These are phyloP conservation scores for Mimosa bimucronata DNA, from an alignment of 306 rosid species.

Conservation along the genomic window DNA sequence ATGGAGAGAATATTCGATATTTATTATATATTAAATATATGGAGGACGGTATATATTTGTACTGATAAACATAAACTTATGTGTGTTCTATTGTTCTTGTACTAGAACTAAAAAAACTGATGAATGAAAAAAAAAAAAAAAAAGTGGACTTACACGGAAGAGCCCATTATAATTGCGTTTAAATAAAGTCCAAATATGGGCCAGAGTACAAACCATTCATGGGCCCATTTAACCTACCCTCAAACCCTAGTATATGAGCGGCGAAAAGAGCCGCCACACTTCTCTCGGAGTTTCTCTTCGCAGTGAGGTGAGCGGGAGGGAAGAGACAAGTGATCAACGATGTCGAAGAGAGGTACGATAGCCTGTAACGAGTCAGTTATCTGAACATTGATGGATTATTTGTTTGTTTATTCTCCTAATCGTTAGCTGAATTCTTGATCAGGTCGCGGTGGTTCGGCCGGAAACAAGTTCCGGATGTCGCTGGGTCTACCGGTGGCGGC, in stretches of 20 bases:
- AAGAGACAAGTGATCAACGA: conserved; percentile 11
- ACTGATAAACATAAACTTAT: too few species aligned
- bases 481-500: conserved; percentile 98
- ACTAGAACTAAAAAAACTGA: too few species aligned
- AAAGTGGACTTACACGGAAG: too few species aligned
- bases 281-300: background rate
- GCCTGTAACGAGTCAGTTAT: background rate
- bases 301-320: background rate
- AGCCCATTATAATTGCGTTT: too few species aligned
- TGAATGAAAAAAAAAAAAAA: too few species aligned
- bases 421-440: background rate
- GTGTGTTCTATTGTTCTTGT: too few species aligned
- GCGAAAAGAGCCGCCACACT: background rate
- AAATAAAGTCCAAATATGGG: too few species aligned
- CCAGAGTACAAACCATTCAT: too few species aligned
- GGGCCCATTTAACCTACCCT: background rate
- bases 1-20: too few species aligned
- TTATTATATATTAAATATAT: too few species aligned
- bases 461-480: conserved; percentile 93
- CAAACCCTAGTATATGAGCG: background rate
- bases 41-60: too few species aligned
- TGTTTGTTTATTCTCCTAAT: background rate
- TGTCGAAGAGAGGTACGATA: conserved; percentile 61
- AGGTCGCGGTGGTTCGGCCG: conserved; percentile 92
- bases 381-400: background rate